These are phyloP conservation scores for Nadsonia starkeyi-henricii DNA, from an alignment of 1,139 yeast genomes.

Conservation along the genomic window DNA sequence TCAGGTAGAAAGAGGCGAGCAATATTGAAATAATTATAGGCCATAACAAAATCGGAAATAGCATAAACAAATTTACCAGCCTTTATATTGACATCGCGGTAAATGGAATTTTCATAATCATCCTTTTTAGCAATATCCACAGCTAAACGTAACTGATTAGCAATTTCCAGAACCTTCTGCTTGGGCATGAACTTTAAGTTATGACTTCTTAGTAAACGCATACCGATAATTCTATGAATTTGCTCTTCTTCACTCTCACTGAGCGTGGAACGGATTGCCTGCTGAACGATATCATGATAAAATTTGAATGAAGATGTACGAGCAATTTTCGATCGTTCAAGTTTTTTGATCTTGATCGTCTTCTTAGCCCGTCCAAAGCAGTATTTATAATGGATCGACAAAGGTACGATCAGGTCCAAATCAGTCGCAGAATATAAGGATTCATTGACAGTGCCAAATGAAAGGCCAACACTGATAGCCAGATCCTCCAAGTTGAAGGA, in stretches of 20 bases:
- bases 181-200: conserved; percentile 13
- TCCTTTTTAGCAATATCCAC: conserved; percentile 17
- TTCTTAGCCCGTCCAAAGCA: conserved; percentile 32
- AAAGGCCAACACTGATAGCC: conserved; percentile 27
- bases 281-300: conserved; percentile 27
- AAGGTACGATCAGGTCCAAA: conserved; percentile 27
- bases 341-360: conserved; percentile 27
- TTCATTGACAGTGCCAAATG: conserved; percentile 21
- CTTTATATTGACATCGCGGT: conserved; percentile 15
- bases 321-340: conserved; percentile 28
- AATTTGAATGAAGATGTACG: conserved; percentile 24
- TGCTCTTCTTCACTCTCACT: conserved; percentile 21
- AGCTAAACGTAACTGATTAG: conserved; percentile 18
- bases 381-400: conserved; percentile 34
- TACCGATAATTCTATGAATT: conserved; percentile 32
- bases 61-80: conserved; percentile 20
- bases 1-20: conserved; percentile 15
- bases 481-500: conserved; percentile 34
- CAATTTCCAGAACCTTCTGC: conserved; percentile 17
- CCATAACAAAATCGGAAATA: conserved; percentile 21
- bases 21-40: conserved; percentile 17
- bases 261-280: conserved; percentile 23
- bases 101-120: conserved; percentile 12
- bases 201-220: conserved; percentile 25
- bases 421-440: conserved; percentile 28